Conservation (phyloP, 179 eudicot genomes). For the Silene coronaria region DNA sequence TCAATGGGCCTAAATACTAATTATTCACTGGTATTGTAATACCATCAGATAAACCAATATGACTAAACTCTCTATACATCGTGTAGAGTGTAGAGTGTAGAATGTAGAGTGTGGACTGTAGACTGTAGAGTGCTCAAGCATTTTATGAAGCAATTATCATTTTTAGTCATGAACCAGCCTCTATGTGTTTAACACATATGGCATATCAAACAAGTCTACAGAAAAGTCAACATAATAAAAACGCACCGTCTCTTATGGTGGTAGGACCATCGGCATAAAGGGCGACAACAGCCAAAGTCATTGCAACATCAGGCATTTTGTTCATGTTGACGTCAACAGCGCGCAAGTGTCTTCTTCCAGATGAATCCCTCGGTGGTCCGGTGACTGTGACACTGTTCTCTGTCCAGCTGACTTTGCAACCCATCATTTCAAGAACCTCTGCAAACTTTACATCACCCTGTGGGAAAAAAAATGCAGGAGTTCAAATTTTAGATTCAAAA, state of each 20-base stretch:
- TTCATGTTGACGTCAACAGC: conserved; percentile 96
- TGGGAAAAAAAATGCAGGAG: conserved; percentile 4
- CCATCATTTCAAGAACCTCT: conserved; percentile 96
- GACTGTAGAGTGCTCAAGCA: no score
- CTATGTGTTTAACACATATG: background rate
- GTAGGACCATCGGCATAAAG: conserved; percentile 95
- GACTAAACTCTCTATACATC: no score
- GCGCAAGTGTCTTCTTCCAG: conserved; percentile 67
- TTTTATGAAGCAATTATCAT: no score
- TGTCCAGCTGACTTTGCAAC: conserved; percentile 89
- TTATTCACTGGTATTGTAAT: no score
- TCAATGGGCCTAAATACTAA: no score
- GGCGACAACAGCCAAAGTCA: conserved; percentile 97
- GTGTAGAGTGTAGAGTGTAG: no score
- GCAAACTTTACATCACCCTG: conserved; percentile 98
- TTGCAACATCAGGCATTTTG: conserved; percentile 99
- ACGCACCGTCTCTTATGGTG: conserved; percentile 86
- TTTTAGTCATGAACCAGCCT: no score
- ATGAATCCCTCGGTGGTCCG: conserved; percentile 76
- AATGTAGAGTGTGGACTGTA: no score
- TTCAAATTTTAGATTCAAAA: background rate
- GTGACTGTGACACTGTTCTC: conserved; percentile 91
- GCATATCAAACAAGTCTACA: conserved; percentile 11
- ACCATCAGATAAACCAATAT: no score
- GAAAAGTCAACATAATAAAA: conserved; percentile 9